Percentiles rank a stretch among this genome's conserved stretches.
These are phyloP conservation scores for Zizania palustris DNA, from an alignment of 202 grass and related monocot species.

Conservation along the genomic window DNA sequence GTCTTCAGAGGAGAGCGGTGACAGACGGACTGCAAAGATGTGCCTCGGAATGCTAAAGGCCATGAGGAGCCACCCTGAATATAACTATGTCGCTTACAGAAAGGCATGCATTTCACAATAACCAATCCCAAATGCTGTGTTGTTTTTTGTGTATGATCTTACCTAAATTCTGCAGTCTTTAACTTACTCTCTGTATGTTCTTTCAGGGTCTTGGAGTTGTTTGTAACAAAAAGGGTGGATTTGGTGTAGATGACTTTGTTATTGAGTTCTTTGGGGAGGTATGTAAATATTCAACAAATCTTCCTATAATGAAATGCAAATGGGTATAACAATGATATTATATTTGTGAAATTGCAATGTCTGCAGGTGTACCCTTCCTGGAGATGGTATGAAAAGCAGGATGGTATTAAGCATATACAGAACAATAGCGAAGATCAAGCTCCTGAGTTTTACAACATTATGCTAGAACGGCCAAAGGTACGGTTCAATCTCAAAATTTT, in stretches of 20 bases:
- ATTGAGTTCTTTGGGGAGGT: slow-evolving; percentile 99
- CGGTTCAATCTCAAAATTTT: slow-evolving; percentile 12
- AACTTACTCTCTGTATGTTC: slow-evolving; percentile 31
- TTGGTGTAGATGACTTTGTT: slow-evolving; percentile 90
- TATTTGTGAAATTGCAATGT: slow-evolving; percentile 36
- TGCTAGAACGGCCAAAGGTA: slow-evolving; percentile 98
- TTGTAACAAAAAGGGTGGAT: slow-evolving; percentile 91
- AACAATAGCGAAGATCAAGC: slow-evolving; percentile 96
- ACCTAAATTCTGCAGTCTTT: slow-evolving; percentile 13
- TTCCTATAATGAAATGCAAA: not conserved
- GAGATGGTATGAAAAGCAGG: slow-evolving; percentile 99
- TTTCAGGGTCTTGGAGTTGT: slow-evolving; percentile 96
- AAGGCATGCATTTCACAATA: slow-evolving; percentile 62
- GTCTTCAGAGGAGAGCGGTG: slow-evolving; percentile 66
- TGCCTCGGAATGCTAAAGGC: slow-evolving; percentile 75
- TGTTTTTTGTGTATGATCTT: not conserved
- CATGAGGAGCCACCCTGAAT: slow-evolving; percentile 74
- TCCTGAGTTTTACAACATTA: slow-evolving; percentile 99
- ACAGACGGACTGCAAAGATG: slow-evolving; percentile 60
- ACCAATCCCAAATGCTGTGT: not conserved
- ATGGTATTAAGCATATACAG: slow-evolving; percentile 95
- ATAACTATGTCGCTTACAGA: slow-evolving; percentile 95
- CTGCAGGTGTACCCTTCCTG: slow-evolving; percentile 97
- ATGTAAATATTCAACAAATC: slow-evolving; percentile 21
- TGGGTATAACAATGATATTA: slow-evolving; percentile 6